phyloP scores from a whole-genome alignment of 2,329 filamentous ascomycete genomes.

The Raffaelea albimanens region DNA sequence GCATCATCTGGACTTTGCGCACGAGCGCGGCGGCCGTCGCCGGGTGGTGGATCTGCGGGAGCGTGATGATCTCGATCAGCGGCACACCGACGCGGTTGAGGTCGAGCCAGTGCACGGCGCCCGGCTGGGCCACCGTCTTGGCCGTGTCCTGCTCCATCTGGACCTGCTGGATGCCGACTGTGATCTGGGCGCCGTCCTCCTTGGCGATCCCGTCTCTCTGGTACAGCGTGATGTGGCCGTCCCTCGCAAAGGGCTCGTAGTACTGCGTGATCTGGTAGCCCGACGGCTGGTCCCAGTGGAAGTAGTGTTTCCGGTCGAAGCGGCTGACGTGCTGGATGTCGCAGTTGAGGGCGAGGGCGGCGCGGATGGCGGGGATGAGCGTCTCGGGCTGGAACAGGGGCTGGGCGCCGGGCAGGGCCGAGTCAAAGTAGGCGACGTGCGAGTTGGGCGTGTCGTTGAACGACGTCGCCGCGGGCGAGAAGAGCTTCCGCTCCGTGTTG shows the following conservation, averaged over 20 bases:
- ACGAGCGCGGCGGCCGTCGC: constrained; percentile 82
- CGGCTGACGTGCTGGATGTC: constrained; percentile 65
- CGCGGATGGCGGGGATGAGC: constrained; percentile 80
- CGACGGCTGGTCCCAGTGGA: constrained; percentile 94
- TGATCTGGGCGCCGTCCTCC: constrained; percentile 60
- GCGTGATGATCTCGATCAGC: constrained; percentile 89
- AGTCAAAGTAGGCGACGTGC: constrained; percentile 82
- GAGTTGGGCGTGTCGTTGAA: constrained; percentile 63
- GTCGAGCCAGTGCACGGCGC: constrained; percentile 69
- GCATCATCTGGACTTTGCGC: constrained; percentile 73
- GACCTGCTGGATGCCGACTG: constrained; percentile 80
- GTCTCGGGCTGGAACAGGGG: constrained; percentile 76
- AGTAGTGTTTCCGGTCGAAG: constrained; percentile 97
- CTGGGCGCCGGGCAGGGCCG: constrained; percentile 81
- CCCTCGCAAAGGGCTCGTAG: constrained; percentile 62
- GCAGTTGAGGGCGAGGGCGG: constrained; percentile 77
- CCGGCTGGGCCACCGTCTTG: constrained; percentile 75
- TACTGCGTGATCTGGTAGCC: constrained; percentile 98
- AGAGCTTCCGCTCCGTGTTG: constrained; percentile 81
- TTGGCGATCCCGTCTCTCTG: constrained; percentile 70
- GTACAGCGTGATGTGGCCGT: constrained; percentile 63
- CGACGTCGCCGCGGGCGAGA: constrained; percentile 62
- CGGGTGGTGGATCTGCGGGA: constrained; percentile 79
- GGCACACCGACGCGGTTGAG: constrained; percentile 90
- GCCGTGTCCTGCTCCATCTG: constrained; percentile 98